Evolutionary conservation across 2,329 filamentous ascomycete species (phyloP).

Genomic region (Claviceps humidiphila): DNA sequence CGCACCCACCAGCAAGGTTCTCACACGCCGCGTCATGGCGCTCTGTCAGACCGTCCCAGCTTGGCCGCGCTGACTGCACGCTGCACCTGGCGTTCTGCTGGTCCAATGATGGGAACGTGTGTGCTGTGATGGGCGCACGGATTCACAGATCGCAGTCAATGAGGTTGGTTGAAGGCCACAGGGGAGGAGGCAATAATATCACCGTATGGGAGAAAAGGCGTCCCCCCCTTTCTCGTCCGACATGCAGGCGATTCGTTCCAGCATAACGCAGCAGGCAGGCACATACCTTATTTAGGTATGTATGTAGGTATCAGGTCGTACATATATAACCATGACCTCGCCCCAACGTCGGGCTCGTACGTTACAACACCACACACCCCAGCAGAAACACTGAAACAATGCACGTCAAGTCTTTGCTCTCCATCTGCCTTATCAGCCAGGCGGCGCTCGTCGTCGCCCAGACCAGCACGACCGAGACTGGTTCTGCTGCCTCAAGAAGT

Average conservation of each 20-base stretch:
- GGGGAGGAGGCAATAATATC: too few relatives aligned
- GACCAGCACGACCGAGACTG: background rate
- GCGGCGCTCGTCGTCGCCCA: slow-evolving; percentile 5
- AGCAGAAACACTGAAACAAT: slow-evolving; percentile 1
- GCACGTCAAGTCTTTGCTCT: slow-evolving; percentile 7
- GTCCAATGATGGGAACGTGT: background rate
- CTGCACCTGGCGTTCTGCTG: background rate
- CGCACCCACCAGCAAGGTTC: slow-evolving; percentile 2
- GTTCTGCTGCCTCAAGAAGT: background rate
- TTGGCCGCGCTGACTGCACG: background rate
- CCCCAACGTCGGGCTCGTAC: too few relatives aligned
- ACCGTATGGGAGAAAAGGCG: too few relatives aligned
- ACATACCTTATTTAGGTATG: too few relatives aligned
- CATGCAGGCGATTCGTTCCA: too few relatives aligned
- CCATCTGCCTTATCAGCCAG: slow-evolving; percentile 8
- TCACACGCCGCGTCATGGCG: slow-evolving; percentile 5
- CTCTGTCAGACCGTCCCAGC: background rate
- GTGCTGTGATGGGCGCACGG: background rate
- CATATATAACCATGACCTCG: too few relatives aligned
- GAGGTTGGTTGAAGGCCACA: too few relatives aligned
- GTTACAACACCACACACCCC: background rate
- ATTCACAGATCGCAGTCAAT: too few relatives aligned
- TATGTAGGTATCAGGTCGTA: too few relatives aligned
- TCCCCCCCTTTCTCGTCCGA: too few relatives aligned
- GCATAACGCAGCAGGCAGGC: too few relatives aligned